These are phyloP conservation scores for Pythium periplocum DNA, from an alignment of 352 stramenopile species.

Conservation along the genomic window DNA sequence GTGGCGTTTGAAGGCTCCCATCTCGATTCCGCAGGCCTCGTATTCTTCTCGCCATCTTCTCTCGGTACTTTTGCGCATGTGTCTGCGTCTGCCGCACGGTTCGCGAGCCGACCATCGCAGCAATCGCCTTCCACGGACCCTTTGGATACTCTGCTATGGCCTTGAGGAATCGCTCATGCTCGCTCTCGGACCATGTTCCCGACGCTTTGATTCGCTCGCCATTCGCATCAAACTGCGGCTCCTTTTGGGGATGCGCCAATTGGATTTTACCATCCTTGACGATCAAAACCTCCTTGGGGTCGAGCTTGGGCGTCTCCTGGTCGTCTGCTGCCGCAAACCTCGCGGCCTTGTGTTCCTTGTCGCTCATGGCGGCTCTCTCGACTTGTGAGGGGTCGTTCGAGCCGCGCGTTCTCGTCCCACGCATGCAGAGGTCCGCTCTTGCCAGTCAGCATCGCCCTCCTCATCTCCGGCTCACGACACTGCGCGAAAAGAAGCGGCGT, in stretches of 20 bases:
- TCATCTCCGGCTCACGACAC: too few relatives aligned
- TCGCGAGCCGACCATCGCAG: slow-evolving; percentile 56
- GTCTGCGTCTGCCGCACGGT: slow-evolving; percentile 67
- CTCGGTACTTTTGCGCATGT: slow-evolving; percentile 62
- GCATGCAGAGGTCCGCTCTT: too few relatives aligned
- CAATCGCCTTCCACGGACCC: slow-evolving; percentile 59
- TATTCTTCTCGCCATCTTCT: slow-evolving; percentile 53
- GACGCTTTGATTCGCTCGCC: slow-evolving; percentile 50
- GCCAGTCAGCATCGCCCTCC: too few relatives aligned
- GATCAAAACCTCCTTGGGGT: slow-evolving; percentile 70
- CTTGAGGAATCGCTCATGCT: slow-evolving; percentile 60
- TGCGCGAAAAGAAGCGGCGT: too few relatives aligned
- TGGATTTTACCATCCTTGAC: slow-evolving; percentile 68
- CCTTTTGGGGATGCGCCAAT: slow-evolving; percentile 54
- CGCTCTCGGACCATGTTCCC: slow-evolving; percentile 47
- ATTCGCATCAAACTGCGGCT: slow-evolving; percentile 49
- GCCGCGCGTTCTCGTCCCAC: too few relatives aligned
- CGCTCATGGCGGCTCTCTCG: background rate
- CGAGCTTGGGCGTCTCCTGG: slow-evolving; percentile 37
- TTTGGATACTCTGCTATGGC: slow-evolving; percentile 54
- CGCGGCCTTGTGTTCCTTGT: slow-evolving; percentile 10
- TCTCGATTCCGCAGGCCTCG: slow-evolving; percentile 63
- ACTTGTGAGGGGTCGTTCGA: too few relatives aligned
- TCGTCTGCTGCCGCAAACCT: slow-evolving; percentile 22
- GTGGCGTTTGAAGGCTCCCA: slow-evolving; percentile 38